phyloP scores from a whole-genome alignment of 257 asterid species.

The Anisodus acutangulus region DNA sequence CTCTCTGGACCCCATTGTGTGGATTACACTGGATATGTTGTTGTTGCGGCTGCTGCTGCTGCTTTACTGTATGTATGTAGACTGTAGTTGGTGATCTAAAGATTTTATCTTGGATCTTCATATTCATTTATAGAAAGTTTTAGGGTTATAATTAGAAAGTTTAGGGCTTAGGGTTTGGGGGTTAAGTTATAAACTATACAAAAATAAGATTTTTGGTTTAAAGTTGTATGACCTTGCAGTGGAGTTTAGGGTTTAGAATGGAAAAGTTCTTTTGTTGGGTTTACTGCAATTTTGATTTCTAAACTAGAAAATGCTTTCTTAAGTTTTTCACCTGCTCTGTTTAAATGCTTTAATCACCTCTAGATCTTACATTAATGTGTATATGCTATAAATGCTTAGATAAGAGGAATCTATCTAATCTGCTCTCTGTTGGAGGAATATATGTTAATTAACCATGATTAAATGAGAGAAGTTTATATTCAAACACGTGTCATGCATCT shows the following conservation, averaged over 20 bases:
- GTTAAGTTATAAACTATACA: neutral
- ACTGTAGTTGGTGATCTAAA: neutral
- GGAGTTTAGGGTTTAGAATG: neutral
- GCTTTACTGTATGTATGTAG: neutral
- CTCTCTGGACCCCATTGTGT: too few species aligned
- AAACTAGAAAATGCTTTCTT: neutral
- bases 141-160: neutral
- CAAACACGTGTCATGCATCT: neutral
- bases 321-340: slow-evolving; percentile 3
- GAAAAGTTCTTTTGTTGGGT: neutral
- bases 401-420: slow-evolving; percentile 13
- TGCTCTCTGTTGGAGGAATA: slow-evolving; percentile 7
- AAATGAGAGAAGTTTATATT: neutral
- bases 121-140: neutral
- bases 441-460: neutral
- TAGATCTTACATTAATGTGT: neutral
- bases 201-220: slow-evolving; percentile 3
- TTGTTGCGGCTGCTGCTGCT: neutral
- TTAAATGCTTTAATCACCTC: slow-evolving; percentile 6
- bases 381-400: neutral
- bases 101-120: neutral
- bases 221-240: neutral
- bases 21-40: too few species aligned
- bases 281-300: neutral
- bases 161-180: neutral